Evolutionary conservation across 345 rosid genomes (phyloP), one percentile per base, ranked within the genome.

Genomic region (Citrus reticulata): DNA sequence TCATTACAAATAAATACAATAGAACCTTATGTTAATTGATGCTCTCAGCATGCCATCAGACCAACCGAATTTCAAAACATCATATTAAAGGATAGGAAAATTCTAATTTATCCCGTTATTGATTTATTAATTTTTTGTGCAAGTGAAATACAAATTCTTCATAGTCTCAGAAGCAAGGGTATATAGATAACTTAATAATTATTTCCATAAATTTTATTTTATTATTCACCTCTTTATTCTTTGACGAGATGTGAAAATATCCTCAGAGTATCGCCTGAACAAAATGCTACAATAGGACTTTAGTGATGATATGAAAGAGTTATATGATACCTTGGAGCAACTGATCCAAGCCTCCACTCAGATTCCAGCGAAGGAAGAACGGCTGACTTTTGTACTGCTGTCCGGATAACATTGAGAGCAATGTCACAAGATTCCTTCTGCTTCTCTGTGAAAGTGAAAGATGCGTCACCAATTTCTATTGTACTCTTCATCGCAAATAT

Each of bases 311-410:
- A 81, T 63, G 70, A 64, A 64, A 59, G 11, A 77, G 72, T 20
- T 60, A 55, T 74, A 46, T 40, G 57, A 73, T 89, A 93, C 97
- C 97, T 93, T 65, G 97, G 95, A 81, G 93, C 85, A 76, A 91
- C 95, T 67, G 94, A 86, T 73, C 93, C 93, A 77, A 84, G 88
- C 76, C 93, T 88, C 97, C 97, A 93, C 85, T 93, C 93, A 59
- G 88, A 90, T 80, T 93, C 97, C 77, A 93, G 61, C 74, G 87
- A 89, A 85, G 95, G 93, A 81, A 93, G 95, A 84, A 93, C 85
- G 35, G 91, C 95, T 8, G 95, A 87, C 83, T 89, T 93, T 73
- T 76, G 87, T 37, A 88, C 89, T 19, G 97, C 95, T 20, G 87
- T 85, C 61, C 91, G 94, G 79, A 93, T 91, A 70, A 93, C 80